phyloP scores from a whole-genome alignment of 2,329 filamentous ascomycete genomes.

The Fusarium floridanum region DNA sequence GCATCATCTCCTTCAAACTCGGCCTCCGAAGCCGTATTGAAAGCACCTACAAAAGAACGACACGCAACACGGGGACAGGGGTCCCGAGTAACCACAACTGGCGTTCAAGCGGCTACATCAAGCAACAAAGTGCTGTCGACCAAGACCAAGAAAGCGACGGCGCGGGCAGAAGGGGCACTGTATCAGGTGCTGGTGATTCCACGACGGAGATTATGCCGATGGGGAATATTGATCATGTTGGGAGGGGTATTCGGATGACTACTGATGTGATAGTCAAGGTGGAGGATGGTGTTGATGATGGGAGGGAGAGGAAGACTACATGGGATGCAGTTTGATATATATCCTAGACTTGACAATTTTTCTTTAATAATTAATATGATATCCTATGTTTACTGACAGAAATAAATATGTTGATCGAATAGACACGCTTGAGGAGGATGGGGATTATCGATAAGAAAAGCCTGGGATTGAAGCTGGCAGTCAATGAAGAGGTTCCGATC shows the following conservation, averaged over 20 bases:
- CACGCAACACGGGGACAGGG: conserved; percentile 24
- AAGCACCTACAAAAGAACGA: conserved; percentile 38
- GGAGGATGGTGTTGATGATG: conserved; percentile 25
- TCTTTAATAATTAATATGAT: not conserved
- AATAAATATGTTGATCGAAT: rapidly evolving
- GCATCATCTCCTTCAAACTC: conserved; percentile 40
- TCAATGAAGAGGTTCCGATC: not conserved
- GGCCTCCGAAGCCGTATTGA: conserved; percentile 25
- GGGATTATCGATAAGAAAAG: not conserved
- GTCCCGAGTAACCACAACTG: conserved; percentile 25
- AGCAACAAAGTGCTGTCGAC: conserved; percentile 25
- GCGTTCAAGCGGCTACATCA: conserved; percentile 30
- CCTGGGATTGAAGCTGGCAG: not conserved
- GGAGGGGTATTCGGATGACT: conserved; percentile 33
- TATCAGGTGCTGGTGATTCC: conserved; percentile 25
- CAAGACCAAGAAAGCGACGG: conserved; percentile 4
- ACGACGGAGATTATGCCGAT: conserved; percentile 28
- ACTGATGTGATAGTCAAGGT: conserved; percentile 41
- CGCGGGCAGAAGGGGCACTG: conserved; percentile 10
- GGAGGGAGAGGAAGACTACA: conserved; percentile 29
- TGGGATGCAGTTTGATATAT: conserved; percentile 36
- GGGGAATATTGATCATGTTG: conserved; percentile 31
- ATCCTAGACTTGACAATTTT: not conserved
- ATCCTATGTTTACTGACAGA: not conserved
- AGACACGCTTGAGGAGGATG: not conserved